These are phyloP conservation scores for Alternaria conjuncta DNA, from an alignment of 2,329 filamentous ascomycete genomes.

Conservation along the genomic window DNA sequence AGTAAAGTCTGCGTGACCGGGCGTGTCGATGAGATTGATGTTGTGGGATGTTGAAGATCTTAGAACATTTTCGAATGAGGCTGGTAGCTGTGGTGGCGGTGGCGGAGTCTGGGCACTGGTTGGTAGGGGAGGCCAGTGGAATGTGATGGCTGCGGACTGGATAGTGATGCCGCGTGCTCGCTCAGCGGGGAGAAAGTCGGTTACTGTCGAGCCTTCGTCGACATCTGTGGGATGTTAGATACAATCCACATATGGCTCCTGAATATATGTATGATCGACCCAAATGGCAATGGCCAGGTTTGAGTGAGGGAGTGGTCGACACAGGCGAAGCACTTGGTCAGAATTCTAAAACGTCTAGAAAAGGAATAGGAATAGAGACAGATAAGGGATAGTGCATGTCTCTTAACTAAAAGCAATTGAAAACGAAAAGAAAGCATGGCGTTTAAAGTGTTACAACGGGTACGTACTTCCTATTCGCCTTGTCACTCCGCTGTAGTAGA, in stretches of 20 bases:
- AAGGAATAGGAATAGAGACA: not conserved
- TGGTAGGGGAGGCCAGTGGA: conserved; percentile 80
- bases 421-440: not conserved
- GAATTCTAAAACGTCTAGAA: not conserved
- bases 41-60: conserved; percentile 63
- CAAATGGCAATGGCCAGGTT: not conserved
- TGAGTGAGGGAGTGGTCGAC: not conserved
- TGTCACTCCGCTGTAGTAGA: conserved; percentile 93
- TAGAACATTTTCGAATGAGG: conserved; percentile 42
- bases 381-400: not conserved
- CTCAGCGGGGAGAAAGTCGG: conserved; percentile 94
- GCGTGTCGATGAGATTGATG: conserved; percentile 76
- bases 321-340: not conserved
- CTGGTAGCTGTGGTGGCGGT: conserved; percentile 38
- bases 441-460: not conserved
- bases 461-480: conserved; percentile 75
- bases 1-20: conserved; percentile 95
- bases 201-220: conserved; percentile 94
- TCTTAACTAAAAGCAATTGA: not conserved
- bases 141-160: conserved; percentile 94
- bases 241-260: accelerated
- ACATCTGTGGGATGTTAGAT: conserved; percentile 65
- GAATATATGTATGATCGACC: not conserved
- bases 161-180: conserved; percentile 94
- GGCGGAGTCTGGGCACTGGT: conserved; percentile 31